Base-by-base conservation (phyloP, 108 stramenopile genomes). In the Nitzschia sp. region DNA sequence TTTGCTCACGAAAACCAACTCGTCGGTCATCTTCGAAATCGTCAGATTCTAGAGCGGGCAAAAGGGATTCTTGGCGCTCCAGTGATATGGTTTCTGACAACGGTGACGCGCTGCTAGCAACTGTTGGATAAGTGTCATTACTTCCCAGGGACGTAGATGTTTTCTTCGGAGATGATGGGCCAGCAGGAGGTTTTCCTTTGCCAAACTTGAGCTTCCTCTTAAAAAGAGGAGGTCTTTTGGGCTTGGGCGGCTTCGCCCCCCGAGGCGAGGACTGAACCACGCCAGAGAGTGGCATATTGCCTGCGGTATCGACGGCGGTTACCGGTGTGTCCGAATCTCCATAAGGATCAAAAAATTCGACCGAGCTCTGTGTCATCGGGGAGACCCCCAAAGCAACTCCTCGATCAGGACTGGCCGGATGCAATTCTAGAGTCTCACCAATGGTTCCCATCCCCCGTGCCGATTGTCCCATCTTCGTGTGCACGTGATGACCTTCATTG, bases 21-120 rank as follows among this genome's bases (percentile, higher is more conserved):
- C 73, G 31, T 8, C 73, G 73, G 30, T 73, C 73, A 45, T 73
- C 65, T 23, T 59, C 69, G 48, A 47, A 58, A 55, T 73, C 73
- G 21, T 73, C 73, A 1, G 56, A 34, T 48, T 31, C 27, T 58
- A 66, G 56, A 0, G 58, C 22, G 33, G 73, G 64, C 8, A 73
- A 23, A 3, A 48, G 28, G 15, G 73, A 58, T 22, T 59, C 63
- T 38, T 66, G 44, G 15, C 53, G 65, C 33, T 71, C 61, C 41
- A 63, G 27, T 1, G 61, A 63, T 13, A 71, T 29, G 4, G 53
- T 23, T n/a, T 33, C 54, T 11, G 71, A 71, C 11, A 63, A 44
- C 26, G 60, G 48, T 35, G 53, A 63, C 52, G 27, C 23, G 53
- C 31, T 63, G 29, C 41, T 53, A 15, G 30, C 30, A 30, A 63